Base-by-base conservation (phyloP, 768 basidiomycete species). In the Mycena galericulata region DNA sequence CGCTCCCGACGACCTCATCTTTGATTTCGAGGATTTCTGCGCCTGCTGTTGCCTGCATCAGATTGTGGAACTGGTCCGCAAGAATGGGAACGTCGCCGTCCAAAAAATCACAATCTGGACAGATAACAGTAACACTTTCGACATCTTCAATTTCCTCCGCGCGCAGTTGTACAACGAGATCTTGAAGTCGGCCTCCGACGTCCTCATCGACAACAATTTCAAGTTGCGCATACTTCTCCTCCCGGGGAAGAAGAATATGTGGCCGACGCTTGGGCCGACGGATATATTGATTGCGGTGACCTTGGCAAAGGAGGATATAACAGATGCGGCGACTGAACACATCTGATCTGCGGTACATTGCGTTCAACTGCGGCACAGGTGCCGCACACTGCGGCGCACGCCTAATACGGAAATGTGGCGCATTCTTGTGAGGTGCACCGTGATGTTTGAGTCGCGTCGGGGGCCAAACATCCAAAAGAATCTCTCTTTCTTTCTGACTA, bases 21-120 rank as follows among this genome's bases (percentile, higher is more conserved):
- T 78, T 65, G 77, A 60, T 29, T 67, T 70, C 10, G 76, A 81
- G 55, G 78, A 76, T 0, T 55, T 77, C 2, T 60, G 69, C 18
- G 73, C 79, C 6, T 47, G 26, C 20, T 71, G 41, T 2, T 69
- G 73, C 0, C 32, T 76, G 2, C 27, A 72, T 9, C 9, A 68
- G 20, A 40, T 55, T 6, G 40, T 40, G 2, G 1, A n/a, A 0
- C 41, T 69, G 6, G 22, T 38, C 32, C 55, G 24, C 12, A 29
- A 7, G 1, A 47, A 20, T 32, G 27, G 57, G n/a, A 5, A 26
- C 1, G 20, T 26, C 24, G 27, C 26, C 1, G 17, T 65, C 15
- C 38, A 41, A 1, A 41, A 26, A 29, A 27, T 78, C 20, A 46
- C 72, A 3, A 64, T 80, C 26, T 77, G 61, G 56, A 74, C 75